These are phyloP conservation scores for Tetraselmis striata DNA, from an alignment of 139 green algal genomes.

Conservation along the genomic window DNA sequence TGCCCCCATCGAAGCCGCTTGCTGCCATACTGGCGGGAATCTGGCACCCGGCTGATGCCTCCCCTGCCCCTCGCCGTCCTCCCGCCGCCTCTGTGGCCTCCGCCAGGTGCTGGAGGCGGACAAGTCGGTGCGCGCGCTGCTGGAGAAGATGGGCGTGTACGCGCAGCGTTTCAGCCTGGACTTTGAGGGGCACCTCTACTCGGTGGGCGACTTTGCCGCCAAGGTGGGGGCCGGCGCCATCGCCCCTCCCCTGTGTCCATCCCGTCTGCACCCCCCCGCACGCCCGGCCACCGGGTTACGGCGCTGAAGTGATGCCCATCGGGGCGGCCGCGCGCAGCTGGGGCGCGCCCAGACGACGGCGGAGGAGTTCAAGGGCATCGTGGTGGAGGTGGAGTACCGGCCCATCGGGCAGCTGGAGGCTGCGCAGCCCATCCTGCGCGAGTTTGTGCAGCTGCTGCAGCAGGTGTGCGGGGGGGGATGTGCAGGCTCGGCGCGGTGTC, in stretches of 20 bases:
- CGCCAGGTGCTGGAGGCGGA: background rate
- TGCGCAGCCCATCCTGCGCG: slow-evolving; percentile 3
- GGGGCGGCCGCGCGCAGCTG: background rate
- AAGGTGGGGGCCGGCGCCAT: background rate
- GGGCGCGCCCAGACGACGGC: background rate
- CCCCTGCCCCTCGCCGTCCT: background rate
- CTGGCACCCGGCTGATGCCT: background rate
- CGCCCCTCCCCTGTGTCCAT: too few relatives aligned
- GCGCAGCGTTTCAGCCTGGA: background rate
- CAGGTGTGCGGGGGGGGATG: background rate
- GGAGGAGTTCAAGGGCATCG: slow-evolving; percentile 4
- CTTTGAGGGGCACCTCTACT: slow-evolving; percentile 9
- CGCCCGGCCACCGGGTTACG: too few relatives aligned
- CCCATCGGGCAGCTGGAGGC: background rate
- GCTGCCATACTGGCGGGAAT: too few relatives aligned
- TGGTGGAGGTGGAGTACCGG: slow-evolving; percentile 13
- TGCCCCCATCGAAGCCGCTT: too few relatives aligned
- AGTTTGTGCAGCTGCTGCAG: slow-evolving; percentile 15
- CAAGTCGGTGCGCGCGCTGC: background rate
- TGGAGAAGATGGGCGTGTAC: background rate
- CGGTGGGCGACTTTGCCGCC: slow-evolving; percentile 5
- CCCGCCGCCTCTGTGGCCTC: background rate
- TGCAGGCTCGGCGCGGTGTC: too few relatives aligned
- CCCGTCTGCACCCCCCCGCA: too few relatives aligned
- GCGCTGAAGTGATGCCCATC: too few relatives aligned